Base-by-base conservation (phyloP, 2,329 filamentous ascomycete species). In the Phialophora expanda region DNA sequence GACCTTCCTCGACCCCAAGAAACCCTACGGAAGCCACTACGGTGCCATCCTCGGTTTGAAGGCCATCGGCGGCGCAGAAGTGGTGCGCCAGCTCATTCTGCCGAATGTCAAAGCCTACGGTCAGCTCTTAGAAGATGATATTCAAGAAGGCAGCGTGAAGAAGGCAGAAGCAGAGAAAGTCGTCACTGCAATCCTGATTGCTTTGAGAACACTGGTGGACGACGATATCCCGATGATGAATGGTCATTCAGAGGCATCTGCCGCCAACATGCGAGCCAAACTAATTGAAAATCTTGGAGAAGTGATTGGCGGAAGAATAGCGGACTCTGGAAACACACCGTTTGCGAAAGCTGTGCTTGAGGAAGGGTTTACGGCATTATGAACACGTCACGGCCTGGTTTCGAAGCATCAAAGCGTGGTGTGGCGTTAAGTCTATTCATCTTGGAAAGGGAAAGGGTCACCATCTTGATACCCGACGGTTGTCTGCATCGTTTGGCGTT, bases 1-100 rank as follows among this genome's bases (percentile, higher is more conserved):
- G 79, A 89, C 90, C 73, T 94, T 97, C 77, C 85, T 99, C 32
- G 93, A 97, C 74, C 91, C 92, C 0, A 87, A 89, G 51, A 92
- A 93, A 74, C 89, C 93, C 0, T 86, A 93, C 0, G 88, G 91
- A 1, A 90, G 94, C 1, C 91, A 97, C 74, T 99, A 95, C 75
- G 95, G 95, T 53, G 92, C 94, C 6, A 85, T 99, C 24, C 86
- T 89, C 32, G 94, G 93, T 1, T 82, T 99, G 2, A 84, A 89
- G 1, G 87, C 89, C 1, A 89, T 96, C 26, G 92, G 93, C 28
- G 93, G 89, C 9, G 74, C 83, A 0, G 87, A 89, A 66, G 86
- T 87, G 24, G 82, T 90, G n/a, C 81, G 85, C 22, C 83, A 85
- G 54, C 79, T 91, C 4, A 83, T 92, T 50, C 72, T 91, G 22